Base-by-base conservation (phyloP, 805 yeast species). In the Candida coquimbonensis region DNA sequence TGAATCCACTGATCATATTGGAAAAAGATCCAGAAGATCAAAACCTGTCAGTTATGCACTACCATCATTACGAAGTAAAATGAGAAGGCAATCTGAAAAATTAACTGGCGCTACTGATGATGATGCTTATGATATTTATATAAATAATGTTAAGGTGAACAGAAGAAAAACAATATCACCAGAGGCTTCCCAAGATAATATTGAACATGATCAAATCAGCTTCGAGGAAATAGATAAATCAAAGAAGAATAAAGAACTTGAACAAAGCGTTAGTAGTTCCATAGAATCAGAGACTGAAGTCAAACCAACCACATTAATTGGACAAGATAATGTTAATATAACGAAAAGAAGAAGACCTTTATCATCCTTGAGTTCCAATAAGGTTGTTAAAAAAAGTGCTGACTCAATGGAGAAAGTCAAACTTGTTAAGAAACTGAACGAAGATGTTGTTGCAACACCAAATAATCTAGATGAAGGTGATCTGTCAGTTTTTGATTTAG, bases 21-120 rank as follows among this genome's bases (percentile, higher is more conserved):
- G 58, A 3, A 56, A 69, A 43, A 53, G 74, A 36, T 66, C 83
- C 41, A 63, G 79, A 46, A 66, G 79, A 21, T 73, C 79, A 5
- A 77, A 74, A 47, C 72, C 74, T 11, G 77, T 87, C 7, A 77
- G 80, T 59, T 87, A 87, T 54, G 78, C 79, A 17, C 69, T 79
- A 32, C 88, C 89, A 0, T 79, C 90, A 1, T 61, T 83, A 44
- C 68, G 84, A 36, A 75, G 73, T 14, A 85, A 84, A 57, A 72
- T 83, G 81, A 74, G 95, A 57, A 70, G 91, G 52, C 79, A 78
- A 32, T 69, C 80, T 0, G 82, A 68, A 29, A 70, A 72, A 50
- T 65, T 80, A 38, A 78, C 77, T 3, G 86, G 79, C 60, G 89
- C 89, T 1, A 78, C 81, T 19, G 57, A 35, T 40, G 54, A 53